Percentiles rank a stretch among this genome's conserved stretches.
These are phyloP conservation scores for Ampelomyces quisqualis DNA, from an alignment of 2,329 filamentous ascomycete genomes.

Conservation along the genomic window DNA sequence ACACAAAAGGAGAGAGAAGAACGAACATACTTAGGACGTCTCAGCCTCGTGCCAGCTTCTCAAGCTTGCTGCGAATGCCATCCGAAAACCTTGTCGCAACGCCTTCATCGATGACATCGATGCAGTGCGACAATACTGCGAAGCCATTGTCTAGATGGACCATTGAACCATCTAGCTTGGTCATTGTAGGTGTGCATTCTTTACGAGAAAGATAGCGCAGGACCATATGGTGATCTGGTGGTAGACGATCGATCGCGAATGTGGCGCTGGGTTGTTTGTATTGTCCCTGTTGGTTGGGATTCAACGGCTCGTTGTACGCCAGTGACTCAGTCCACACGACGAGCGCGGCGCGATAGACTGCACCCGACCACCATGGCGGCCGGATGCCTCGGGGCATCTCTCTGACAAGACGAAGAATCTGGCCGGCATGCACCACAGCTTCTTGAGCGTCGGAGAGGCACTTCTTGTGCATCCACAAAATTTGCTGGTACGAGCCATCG, in stretches of 20 bases:
- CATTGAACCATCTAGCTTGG: conserved; percentile 52
- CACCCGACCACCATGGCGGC: conserved; percentile 70
- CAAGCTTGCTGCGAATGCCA: conserved; percentile 57
- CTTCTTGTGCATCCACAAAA: conserved; percentile 58
- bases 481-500: conserved; percentile 58
- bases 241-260: conserved; percentile 54
- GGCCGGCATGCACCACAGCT: conserved; percentile 66
- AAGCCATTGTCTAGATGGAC: conserved; percentile 52
- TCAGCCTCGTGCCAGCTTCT: conserved; percentile 45
- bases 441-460: conserved; percentile 66
- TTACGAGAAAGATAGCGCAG: conserved; percentile 55
- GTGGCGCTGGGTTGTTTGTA: conserved; percentile 40
- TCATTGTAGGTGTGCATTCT: conserved; percentile 56
- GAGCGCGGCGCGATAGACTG: conserved; percentile 62
- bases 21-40: too few species aligned
- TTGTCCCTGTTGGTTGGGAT: conserved; percentile 39
- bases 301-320: conserved; percentile 50
- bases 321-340: conserved; percentile 55
- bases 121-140: conserved; percentile 53
- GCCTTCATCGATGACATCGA: conserved; percentile 57
- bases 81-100: conserved; percentile 55
- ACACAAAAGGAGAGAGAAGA: background rate
- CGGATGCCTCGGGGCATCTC: conserved; percentile 61
- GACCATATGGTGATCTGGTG: conserved; percentile 54
- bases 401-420: conserved; percentile 63